Evolutionary conservation across 768 basidiomycete species (phyloP), one percentile per base, ranked within the genome.

Genomic region (Tylopilus plumbeoviolaceoides): DNA sequence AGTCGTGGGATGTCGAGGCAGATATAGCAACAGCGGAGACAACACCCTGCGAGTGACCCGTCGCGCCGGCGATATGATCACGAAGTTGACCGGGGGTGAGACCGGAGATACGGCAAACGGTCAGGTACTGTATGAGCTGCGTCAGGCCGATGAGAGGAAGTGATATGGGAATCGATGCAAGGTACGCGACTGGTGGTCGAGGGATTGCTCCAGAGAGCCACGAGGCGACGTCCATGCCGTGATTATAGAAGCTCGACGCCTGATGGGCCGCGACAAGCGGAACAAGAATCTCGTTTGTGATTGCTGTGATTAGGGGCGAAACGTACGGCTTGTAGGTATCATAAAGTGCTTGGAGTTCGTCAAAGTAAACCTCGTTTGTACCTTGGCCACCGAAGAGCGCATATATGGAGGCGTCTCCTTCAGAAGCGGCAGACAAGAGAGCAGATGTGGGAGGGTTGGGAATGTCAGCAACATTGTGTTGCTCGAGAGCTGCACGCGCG

Each of bases 341-440:
- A 72, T 90, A 94, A 47, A 98, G 84, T 46, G 78, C 74, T 73
- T 95, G 90, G 18, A 99, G 80, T 70, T 98, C 97, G 68, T 95
- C 91, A 69, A 98, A 93, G 75, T 98, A 99, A 54, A 95, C 89
- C 66, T 98, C 97, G 71, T 98, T 98, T 54, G 89, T 91, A 53
- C 97, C 97, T 72, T 99, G 97, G 14, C 97, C 97, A 47, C 95
- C 95, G 66, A 99, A 99, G 38, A 99, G 76, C 47, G 92, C 95
- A 72, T 89, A 98, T 62, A 98, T 74, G 44, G 80, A 88, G 49
- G 82, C 86, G 41, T 85, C 79, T 43, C 81, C 80, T n/a, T 76
- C 67, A 43, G 72, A 63, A 31, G 82, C 82, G 36, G 86, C 84
- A 11, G 75, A 69, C 52, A 95, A 71, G 21, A 95, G 82, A 11